Base-by-base conservation (phyloP, 192 early-diverging fungal species). In the Phlyctochytrium bullatum region DNA sequence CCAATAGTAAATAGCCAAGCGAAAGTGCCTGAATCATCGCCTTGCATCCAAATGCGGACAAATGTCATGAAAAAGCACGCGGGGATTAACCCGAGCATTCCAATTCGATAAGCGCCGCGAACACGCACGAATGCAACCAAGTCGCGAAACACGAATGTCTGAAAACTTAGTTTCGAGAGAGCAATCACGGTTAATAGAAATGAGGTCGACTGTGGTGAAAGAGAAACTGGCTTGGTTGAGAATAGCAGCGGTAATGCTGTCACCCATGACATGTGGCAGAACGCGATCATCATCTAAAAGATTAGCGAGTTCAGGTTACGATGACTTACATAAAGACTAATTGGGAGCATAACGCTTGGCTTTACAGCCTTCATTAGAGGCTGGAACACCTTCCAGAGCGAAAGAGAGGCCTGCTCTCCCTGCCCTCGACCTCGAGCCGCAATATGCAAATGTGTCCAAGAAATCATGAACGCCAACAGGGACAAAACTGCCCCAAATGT, bases 161-260 rank as follows among this genome's bases (percentile, higher is more conserved):
- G 81, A 36, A 53, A 53, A 23, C 47, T 3, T 16, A 83, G 74
- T 59, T 83, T 78, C n/a, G 66, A 62, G 30, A 36, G 24, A 17
- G 77, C 66, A 35, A 75, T 69, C 31, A 73, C 29, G 2, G 69
- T 60, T 47, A 82, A 54, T 30, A 66, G 61, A 12, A 68, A 59
- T 0, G 77, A 65, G 2, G 72, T 59, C 16, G 56, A 47, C 3
- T 52, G 65, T 0, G 76, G 29, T n/a, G 68, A 32, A 12, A 72
- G 65, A 2, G 32, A 65, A 6, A 78, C 16, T n/a, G 25, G 31
- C 24, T 59, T n/a, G 1, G 81, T 54, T 0, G 78, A 64, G 36
- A 80, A 76, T 52, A 69, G 75, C 2, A 83, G 78, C 6, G 81
- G 78, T 12, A 80, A 57, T 20, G 73, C 34, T 1, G 76, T 71